These are phyloP conservation scores for Uronychia setigera DNA, from an alignment of 73 alveolate species.

Conservation along the genomic window DNA sequence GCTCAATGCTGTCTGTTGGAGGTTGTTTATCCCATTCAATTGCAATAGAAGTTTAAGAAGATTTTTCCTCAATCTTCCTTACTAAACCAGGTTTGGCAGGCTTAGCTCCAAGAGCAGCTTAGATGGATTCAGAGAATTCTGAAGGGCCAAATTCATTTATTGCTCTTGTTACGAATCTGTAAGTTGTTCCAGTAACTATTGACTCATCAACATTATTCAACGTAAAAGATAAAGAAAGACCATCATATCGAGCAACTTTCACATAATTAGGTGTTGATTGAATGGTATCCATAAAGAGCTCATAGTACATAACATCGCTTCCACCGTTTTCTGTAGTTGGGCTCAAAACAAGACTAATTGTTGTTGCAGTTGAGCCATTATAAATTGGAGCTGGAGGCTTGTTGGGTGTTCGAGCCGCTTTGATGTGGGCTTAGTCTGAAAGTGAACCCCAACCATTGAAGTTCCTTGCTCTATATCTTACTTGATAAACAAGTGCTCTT, in stretches of 20 bases:
- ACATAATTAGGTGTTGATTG: constrained; percentile 27
- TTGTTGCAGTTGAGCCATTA: constrained; percentile 19
- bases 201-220: not conserved
- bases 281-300: constrained; percentile 35
- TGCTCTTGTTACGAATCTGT: constrained; percentile 46
- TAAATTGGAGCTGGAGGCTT: constrained; percentile 60
- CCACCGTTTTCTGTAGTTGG: constrained; percentile 73
- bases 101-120: constrained; percentile 53
- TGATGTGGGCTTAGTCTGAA: constrained; percentile 48
- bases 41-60: constrained; percentile 36
- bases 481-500: constrained; percentile 54
- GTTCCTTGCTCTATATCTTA: constrained; percentile 64
- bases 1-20: constrained; percentile 8
- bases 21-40: constrained; percentile 36
- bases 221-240: constrained; percentile 1
- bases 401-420: constrained; percentile 60
- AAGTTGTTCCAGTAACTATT: constrained; percentile 46
- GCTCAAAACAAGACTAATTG: constrained; percentile 23
- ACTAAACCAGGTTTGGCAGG: constrained; percentile 57
- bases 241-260: constrained; percentile 19
- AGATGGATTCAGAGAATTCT: constrained; percentile 50
- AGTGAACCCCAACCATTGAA: constrained; percentile 71
- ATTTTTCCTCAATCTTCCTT: constrained; percentile 28
- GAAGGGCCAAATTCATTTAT: constrained; percentile 47
- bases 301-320: constrained; percentile 22